A percentile compares a stretch with the other conserved stretches of the same genome.
These are phyloP conservation scores for Nitzschia palea DNA, from an alignment of 108 stramenopile species.

Conservation along the genomic window DNA sequence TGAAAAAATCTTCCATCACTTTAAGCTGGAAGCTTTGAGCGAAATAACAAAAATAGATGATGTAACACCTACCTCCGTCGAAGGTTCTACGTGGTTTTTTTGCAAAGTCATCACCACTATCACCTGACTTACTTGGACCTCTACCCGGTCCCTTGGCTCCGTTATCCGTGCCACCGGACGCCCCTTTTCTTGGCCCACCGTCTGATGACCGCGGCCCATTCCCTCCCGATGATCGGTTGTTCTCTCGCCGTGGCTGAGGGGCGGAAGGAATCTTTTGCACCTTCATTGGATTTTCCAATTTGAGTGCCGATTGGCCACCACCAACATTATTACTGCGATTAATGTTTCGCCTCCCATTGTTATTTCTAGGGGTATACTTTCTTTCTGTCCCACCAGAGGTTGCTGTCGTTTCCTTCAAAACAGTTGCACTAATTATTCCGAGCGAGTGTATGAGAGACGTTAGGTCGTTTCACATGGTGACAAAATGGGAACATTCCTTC, in stretches of 20 bases:
- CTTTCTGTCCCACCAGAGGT: constrained; percentile 5
- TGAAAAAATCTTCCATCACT: not conserved
- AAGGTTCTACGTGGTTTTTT: constrained; percentile 1
- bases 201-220: not conserved
- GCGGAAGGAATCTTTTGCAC: constrained; percentile 43
- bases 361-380: not conserved
- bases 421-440: not conserved
- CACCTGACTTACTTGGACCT: not conserved
- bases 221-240: constrained; percentile 17
- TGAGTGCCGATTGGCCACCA: constrained; percentile 54
- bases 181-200: constrained; percentile 4
- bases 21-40: not conserved
- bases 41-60: not conserved
- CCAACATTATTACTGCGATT: constrained; percentile 39
- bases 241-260: constrained; percentile 18
- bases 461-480: not conserved
- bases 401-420: constrained; percentile 8
- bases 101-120: not conserved
- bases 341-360: not conserved
- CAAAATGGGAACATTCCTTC: not conserved
- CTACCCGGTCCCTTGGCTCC: not conserved
- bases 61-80: not conserved
- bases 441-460: not conserved
- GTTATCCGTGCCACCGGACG: constrained; percentile 5
- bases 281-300: constrained; percentile 75